Base-by-base conservation (phyloP, 139 green algal species). In the Tetratostichococcus sp. region DNA sequence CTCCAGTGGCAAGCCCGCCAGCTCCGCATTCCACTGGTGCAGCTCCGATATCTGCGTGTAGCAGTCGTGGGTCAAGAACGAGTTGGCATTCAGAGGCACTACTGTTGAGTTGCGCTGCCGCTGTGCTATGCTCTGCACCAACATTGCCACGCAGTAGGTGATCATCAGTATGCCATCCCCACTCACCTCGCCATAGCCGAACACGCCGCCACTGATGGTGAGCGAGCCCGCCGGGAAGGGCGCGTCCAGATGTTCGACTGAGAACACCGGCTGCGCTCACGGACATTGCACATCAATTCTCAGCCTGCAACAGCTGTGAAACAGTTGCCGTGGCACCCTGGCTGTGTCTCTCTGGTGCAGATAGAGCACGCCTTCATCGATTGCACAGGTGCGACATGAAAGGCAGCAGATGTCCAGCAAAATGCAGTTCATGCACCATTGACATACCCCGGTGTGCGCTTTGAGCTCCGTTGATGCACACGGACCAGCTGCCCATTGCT, bases 11-110 rank as follows among this genome's bases (percentile, higher is more conserved):
- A 62, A 17, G 11, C 50, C 50, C 14, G 50, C 50, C 50, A n/a
- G 50, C 50, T 25, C 19, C 50, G 50, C 19, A 17, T 62, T 62
- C 50, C 50, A 43, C 22, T 80, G 80, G 80, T 86, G 84, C 34
- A 91, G 76, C 69, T 93, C 86, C 65, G 91, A 79, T 67, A 89
- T 80, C n/a, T 84, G 80, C 4, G 69, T 32, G 42, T 11, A 50
- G 39, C n/a, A n/a, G n/a, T n/a, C n/a, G n/a, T n/a, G n/a, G n/a
- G n/a, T n/a, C n/a, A n/a, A n/a, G n/a, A n/a, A n/a, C n/a, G n/a
- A n/a, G n/a, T n/a, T n/a, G n/a, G n/a, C n/a, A n/a, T n/a, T n/a
- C n/a, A n/a, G n/a, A n/a, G n/a, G n/a, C n/a, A n/a, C n/a, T n/a
- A n/a, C n/a, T n/a, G n/a, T n/a, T n/a, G n/a, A n/a, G n/a, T n/a